A percentile compares a stretch with the other conserved stretches of the same genome.
Evolutionary conservation across 2,329 filamentous ascomycete genomes (phyloP).

Genomic region (Fusarium miscanthi): DNA sequence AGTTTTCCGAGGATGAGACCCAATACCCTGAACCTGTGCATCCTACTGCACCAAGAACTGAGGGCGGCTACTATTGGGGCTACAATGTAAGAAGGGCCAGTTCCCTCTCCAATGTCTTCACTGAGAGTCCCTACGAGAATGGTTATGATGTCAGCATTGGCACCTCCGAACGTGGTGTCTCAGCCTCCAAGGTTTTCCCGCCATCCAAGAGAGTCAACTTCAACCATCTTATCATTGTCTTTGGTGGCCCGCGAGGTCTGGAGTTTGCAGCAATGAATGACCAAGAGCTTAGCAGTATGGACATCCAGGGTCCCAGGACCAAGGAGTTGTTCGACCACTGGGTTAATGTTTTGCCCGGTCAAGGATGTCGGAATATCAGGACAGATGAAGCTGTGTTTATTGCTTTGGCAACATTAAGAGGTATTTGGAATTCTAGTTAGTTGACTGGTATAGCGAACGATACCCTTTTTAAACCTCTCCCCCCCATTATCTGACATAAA

Average conservation of each 20-base stretch:
- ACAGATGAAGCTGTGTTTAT: constrained; percentile 88
- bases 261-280: constrained; percentile 78
- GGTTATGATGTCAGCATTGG: constrained; percentile 88
- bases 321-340: constrained; percentile 83
- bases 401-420: constrained; percentile 75
- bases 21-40: constrained; percentile 68
- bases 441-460: constrained; percentile 35
- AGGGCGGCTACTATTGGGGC: constrained; percentile 89
- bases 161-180: constrained; percentile 79
- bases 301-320: constrained; percentile 71
- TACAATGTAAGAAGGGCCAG: constrained; percentile 75
- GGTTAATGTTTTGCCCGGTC: constrained; percentile 83
- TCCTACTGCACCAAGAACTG: constrained; percentile 75
- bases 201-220: constrained; percentile 60
- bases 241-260: constrained; percentile 83
- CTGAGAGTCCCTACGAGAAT: constrained; percentile 77
- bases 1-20: constrained; percentile 64
- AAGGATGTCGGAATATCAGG: constrained; percentile 83
- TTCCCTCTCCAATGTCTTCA: constrained; percentile 79
- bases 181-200: constrained; percentile 60
- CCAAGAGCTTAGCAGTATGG: constrained; percentile 65
- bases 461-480: constrained; percentile 32
- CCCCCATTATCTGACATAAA: background rate
- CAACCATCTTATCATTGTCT: constrained; percentile 80
- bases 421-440: constrained; percentile 60